Base-by-base conservation (phyloP, 148 eudicot genomes). In the Amaranthus hypochondriacus region DNA sequence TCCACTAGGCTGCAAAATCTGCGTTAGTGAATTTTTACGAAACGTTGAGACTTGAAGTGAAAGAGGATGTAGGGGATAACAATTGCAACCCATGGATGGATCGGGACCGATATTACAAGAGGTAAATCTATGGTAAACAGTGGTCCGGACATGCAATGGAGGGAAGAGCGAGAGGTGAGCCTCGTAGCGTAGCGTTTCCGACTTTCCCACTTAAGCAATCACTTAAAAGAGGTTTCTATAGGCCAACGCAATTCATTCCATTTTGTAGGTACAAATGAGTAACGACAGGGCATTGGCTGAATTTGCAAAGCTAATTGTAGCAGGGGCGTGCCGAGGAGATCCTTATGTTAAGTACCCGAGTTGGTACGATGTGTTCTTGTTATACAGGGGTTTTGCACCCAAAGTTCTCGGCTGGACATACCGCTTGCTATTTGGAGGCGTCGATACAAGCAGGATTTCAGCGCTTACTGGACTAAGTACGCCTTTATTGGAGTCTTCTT, bases 41-140 rank as follows among this genome's bases (percentile, higher is more conserved):
- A 83, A 89, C 97, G 39, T 79, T 93, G 77, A 87, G 95, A 79
- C 83, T 88, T 64, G 98, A 93, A 78, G 79, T 93, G 75, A 87
- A 79, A 72, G 90, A 88, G 43, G 92, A 91, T 7, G 91, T 93
- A 4, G 95, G 95, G 90, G 43, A 82, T 93, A 71, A 93, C 98
- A 42, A 81, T 93, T 39, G 98, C 97, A 44, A 93, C 98, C 57
- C 98, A 93, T 66, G 98, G 98, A 67, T 93, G 94, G 98, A 82
- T 89, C 56, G 94, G 96, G 43, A 83, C 93, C 3, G 98, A 90
- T 73, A 77, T 85, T 73, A 75, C 71, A 12, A 73, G 86, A 18
- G 92, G 98, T 12, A 91, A 83, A 39, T 80, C 84, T 72, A 85
- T 82, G 87, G n/a, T 88, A 42, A 97, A 94, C 59, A 93, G 87